Evolutionary conservation across 495 filamentous ascomycete genomes (phyloP).

Genomic region (Parathielavia appendiculata): DNA sequence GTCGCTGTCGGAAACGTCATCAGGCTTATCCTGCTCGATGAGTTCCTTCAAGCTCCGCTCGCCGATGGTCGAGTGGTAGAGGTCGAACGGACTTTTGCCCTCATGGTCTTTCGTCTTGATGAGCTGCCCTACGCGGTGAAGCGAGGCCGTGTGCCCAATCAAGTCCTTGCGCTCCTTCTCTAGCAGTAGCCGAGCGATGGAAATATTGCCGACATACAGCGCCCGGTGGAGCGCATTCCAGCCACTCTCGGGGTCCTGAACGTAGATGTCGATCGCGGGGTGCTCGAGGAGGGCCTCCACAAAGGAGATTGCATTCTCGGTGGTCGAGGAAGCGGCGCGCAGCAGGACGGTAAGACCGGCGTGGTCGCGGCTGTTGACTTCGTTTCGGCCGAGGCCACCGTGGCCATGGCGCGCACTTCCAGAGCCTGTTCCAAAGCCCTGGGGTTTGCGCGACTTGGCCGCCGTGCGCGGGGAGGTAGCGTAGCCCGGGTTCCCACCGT

Average conservation of each 20-base stretch:
- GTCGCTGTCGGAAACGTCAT: conserved; percentile 42
- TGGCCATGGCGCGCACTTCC: conserved; percentile 27
- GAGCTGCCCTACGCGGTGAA: conserved; percentile 53
- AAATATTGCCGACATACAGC: conserved; percentile 86
- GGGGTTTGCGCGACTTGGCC: conserved; percentile 43
- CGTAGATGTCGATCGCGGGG: conserved; percentile 77
- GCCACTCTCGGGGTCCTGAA: conserved; percentile 83
- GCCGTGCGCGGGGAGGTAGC: conserved; percentile 44
- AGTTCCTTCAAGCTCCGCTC: conserved; percentile 43
- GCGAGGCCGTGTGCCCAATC: conserved; percentile 42
- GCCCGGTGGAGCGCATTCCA: conserved; percentile 95
- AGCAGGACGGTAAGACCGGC: conserved; percentile 78
- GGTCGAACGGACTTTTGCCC: conserved; percentile 88
- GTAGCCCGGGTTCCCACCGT: conserved; percentile 23
- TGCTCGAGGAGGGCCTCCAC: conserved; percentile 72
- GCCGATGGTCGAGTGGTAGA: conserved; percentile 78
- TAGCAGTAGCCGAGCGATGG: conserved; percentile 75
- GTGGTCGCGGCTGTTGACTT: conserved; percentile 78
- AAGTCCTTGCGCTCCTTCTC: conserved; percentile 65
- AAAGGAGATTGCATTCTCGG: conserved; percentile 61
- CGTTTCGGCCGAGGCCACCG: conserved; percentile 55
- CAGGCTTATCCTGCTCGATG: conserved; percentile 22
- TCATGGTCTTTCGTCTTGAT: conserved; percentile 96
- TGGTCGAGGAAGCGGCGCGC: conserved; percentile 70
- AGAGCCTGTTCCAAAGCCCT: conserved; percentile 31